Percentiles rank a stretch among this genome's conserved stretches.
These are phyloP conservation scores for Pseudocercospora eumusae DNA, from an alignment of 2,329 filamentous ascomycete genomes.

Conservation along the genomic window DNA sequence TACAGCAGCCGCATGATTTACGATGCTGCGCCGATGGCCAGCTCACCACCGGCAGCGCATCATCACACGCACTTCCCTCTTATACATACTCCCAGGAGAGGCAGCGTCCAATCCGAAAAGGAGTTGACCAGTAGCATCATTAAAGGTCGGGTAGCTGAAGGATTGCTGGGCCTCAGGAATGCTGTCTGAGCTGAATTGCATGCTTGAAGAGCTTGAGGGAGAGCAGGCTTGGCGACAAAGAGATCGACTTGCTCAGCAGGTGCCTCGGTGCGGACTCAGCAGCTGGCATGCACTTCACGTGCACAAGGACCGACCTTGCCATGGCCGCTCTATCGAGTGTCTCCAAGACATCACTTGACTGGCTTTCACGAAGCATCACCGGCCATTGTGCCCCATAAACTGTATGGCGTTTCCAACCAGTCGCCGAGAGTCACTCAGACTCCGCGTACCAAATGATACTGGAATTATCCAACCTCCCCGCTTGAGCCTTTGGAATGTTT, in stretches of 20 bases:
- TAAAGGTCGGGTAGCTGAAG: constrained; percentile 55
- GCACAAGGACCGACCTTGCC: neutral
- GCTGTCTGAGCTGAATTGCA: constrained; percentile 11
- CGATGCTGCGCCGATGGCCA: constrained; percentile 15
- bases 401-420: neutral
- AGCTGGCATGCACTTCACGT: neutral
- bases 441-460: neutral
- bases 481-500: neutral
- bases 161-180: constrained; percentile 51
- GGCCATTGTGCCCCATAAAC: neutral
- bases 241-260: neutral
- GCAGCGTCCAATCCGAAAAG: constrained; percentile 28
- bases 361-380: neutral
- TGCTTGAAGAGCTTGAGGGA: neutral
- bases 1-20: constrained; percentile 44
- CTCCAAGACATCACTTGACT: neutral
- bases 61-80: neutral
- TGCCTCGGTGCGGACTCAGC: neutral
- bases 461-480: neutral
- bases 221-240: neutral
- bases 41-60: constrained; percentile 22
- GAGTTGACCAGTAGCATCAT: constrained; percentile 52
- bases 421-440: neutral
- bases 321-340: neutral
- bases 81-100: constrained; percentile 19